Evolutionary conservation across 1,284 basidiomycete species (phyloP).

Genomic region (Earliella scabrosa): DNA sequence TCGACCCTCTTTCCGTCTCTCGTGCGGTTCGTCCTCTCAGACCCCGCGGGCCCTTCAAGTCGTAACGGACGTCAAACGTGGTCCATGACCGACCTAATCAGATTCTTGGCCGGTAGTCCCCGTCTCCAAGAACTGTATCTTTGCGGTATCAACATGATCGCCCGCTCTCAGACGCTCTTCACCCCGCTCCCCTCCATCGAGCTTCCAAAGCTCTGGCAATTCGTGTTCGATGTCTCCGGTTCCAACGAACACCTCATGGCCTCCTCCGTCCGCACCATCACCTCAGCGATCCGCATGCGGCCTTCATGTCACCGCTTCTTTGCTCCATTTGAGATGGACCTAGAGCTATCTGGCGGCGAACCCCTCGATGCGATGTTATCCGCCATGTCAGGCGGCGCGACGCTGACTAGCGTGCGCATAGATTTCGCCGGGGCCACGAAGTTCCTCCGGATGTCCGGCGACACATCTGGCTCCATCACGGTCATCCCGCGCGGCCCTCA

Average conservation of each 20-base stretch:
- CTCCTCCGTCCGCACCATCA: neutral
- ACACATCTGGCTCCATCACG: neutral
- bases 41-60: neutral
- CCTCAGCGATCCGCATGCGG: neutral
- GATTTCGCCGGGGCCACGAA: neutral
- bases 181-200: neutral
- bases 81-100: neutral
- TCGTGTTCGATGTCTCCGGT: neutral
- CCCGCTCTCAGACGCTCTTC: neutral
- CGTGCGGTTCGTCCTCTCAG: neutral
- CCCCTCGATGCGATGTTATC: neutral
- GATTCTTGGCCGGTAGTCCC: conserved; percentile 1
- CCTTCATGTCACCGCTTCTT: conserved; percentile 1
- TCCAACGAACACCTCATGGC: neutral
- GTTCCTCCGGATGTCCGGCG: neutral
- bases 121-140: neutral
- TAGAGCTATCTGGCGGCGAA: neutral
- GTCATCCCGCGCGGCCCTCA: neutral
- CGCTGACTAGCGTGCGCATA: neutral
- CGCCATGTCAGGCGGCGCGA: neutral
- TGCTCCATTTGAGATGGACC: too few relatives aligned
- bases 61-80: too few relatives aligned
- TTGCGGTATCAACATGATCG: neutral
- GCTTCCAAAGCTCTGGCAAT: neutral
- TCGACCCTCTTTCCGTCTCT: neutral